phyloP scores from a whole-genome alignment of 2,329 filamentous ascomycete species.

The Nemania abortiva region DNA sequence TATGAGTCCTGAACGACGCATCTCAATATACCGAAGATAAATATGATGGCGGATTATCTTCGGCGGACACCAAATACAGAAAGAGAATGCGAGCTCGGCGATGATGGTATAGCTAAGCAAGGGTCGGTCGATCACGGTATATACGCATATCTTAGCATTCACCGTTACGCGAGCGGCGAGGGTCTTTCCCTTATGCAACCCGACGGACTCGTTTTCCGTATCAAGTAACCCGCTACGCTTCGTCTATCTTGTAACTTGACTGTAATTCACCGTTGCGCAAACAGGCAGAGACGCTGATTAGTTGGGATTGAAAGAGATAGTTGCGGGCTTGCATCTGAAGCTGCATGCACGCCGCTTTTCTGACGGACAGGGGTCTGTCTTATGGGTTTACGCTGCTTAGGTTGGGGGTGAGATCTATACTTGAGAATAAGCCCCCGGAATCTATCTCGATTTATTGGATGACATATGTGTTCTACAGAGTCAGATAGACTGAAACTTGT shows the following conservation, averaged over 20 bases:
- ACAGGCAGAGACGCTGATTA: neutral
- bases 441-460: neutral
- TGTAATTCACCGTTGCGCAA: neutral
- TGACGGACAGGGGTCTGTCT: neutral
- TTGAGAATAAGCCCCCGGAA: neutral
- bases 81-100: conserved; percentile 8
- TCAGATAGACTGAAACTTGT: neutral
- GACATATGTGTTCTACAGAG: neutral
- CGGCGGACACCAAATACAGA: neutral
- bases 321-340: neutral
- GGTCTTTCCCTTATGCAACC: neutral
- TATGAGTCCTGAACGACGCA: neutral
- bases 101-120: neutral
- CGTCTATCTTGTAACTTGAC: conserved; percentile 1
- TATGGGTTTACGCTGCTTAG: too few species aligned
- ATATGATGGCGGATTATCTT: neutral
- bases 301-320: neutral
- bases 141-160: neutral
- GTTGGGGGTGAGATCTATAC: neutral
- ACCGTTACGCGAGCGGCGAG: neutral
- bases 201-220: neutral
- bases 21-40: neutral
- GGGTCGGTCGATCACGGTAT: neutral
- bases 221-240: neutral
- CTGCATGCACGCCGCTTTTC: conserved; percentile 5